phyloP scores from a whole-genome alignment of 1,284 basidiomycete genomes.

The Tremellales sp. region DNA sequence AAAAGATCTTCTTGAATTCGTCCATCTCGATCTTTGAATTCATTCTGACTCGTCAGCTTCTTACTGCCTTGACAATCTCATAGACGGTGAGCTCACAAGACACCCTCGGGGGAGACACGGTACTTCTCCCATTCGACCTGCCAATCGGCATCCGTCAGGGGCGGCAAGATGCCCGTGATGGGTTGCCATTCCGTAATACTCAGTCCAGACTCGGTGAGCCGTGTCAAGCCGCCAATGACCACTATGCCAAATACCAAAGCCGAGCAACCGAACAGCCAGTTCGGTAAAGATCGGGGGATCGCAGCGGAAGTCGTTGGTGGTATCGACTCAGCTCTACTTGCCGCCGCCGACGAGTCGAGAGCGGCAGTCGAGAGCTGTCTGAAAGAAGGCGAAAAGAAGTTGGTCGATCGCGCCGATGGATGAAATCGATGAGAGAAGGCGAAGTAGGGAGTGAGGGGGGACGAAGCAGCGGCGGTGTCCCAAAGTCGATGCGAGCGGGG shows the following conservation, averaged over 20 bases:
- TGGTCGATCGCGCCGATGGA: neutral
- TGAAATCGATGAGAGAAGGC: neutral
- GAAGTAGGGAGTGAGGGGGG: neutral
- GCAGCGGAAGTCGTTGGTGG: neutral
- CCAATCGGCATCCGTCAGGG: conserved; percentile 75
- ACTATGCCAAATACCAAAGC: conserved; percentile 86
- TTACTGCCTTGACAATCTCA: neutral
- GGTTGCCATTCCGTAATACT: conserved; percentile 98
- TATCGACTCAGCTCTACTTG: neutral
- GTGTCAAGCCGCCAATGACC: conserved; percentile 92
- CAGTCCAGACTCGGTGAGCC: conserved; percentile 94
- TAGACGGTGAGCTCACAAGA: conserved; percentile 60
- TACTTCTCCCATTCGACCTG: conserved; percentile 91
- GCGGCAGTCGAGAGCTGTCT: neutral
- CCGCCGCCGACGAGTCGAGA: neutral
- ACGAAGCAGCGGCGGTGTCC: too few species aligned
- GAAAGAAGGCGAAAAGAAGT: conserved; percentile 13
- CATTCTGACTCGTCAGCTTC: conserved; percentile 55
- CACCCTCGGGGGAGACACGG: conserved; percentile 90
- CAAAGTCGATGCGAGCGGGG: too few species aligned
- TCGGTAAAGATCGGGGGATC: conserved; percentile 65
- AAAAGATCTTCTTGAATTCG: conserved; percentile 96
- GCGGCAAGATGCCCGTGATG: conserved; percentile 83
- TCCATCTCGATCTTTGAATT: conserved; percentile 81
- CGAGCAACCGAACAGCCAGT: conserved; percentile 79